phyloP scores from a whole-genome alignment of 1,284 basidiomycete genomes.

The Cutaneotrichosporon spelunceum region DNA sequence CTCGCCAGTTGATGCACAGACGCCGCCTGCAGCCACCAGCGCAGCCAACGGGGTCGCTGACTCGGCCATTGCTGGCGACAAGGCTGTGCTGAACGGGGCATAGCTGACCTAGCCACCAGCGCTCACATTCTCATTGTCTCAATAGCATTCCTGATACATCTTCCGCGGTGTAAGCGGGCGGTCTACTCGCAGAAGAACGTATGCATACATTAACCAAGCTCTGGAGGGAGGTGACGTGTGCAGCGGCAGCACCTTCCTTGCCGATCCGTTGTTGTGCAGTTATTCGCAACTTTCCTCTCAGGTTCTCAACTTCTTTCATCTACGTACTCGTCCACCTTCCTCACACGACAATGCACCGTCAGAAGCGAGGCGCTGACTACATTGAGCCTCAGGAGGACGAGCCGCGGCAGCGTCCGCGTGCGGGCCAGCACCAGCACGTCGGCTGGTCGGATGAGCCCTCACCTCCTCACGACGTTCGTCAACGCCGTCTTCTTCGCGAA shows the following conservation, averaged over 20 bases:
- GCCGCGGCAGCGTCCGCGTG: background rate
- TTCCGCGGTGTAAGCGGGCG: background rate
- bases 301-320: background rate
- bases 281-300: background rate
- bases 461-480: background rate
- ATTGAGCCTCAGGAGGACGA: background rate
- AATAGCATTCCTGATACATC: slow-evolving; percentile 9
- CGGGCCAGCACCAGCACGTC: background rate
- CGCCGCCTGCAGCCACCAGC: slow-evolving; percentile 44
- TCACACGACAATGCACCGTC: slow-evolving; percentile 4
- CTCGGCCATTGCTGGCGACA: slow-evolving; percentile 4
- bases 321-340: background rate
- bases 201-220: slow-evolving; percentile 9
- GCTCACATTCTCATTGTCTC: slow-evolving; percentile 5
- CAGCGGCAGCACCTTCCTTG: background rate
- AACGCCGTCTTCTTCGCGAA: background rate
- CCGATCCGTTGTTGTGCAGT: background rate
- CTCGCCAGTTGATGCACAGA: slow-evolving; percentile 23
- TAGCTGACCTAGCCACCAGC: background rate
- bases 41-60: slow-evolving; percentile 45
- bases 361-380: slow-evolving; percentile 1
- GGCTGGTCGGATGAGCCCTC: background rate
- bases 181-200: background rate
- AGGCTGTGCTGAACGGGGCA: slow-evolving; percentile 15
- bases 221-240: slow-evolving; percentile 4